Base-by-base conservation (phyloP, 441 rosid species). In the Adansonia grandidieri region DNA sequence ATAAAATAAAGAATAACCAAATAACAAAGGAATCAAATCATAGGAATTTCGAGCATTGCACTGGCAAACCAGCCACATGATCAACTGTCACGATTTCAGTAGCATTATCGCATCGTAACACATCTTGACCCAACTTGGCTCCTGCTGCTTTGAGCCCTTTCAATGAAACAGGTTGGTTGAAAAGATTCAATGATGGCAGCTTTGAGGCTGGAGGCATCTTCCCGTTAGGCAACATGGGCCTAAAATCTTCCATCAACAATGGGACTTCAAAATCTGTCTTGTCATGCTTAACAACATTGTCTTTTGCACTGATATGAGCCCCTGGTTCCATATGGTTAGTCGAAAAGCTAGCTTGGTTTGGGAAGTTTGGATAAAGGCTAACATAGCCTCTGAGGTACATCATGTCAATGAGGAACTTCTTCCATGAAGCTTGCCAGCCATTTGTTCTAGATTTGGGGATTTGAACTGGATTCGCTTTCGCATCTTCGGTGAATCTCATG, bases 341-440 rank as follows among this genome's bases (percentile, higher is more conserved):
- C 0, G 99, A 96, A 76, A 96, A 93, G 84, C 99, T 96, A 20
- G 93, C 88, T 80, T 96, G 98, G 84, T 80, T 86, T 0, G 99
- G 98, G 80, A 96, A 96, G 78, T 96, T 96, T 0, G 99, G 99
- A 74, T 94, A 96, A 2, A 96, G 91, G 81, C 94, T 92, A 0
- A 96, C 98, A 37, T 96, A 96, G 20, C 99, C 99, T 82, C 99
- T 85, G 1, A 96, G 90, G 84, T 96, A 94, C 99, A 96, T 96
- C 98, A 96, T 88, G 86, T 96, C 98, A 37, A 96, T 93, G 40
- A 96, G 86, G 83, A 96, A 96, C 60, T 96, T 96, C 84, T 96
- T 96, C 99, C 99, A 96, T 2, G 99, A 96, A 28, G 99, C 98
- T 86, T 96, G 99, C 98, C 99, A 96, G 15, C 99, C 99, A 61